These are phyloP conservation scores for Salvia rosmarinus DNA, from an alignment of 257 asterid genomes.

Conservation along the genomic window DNA sequence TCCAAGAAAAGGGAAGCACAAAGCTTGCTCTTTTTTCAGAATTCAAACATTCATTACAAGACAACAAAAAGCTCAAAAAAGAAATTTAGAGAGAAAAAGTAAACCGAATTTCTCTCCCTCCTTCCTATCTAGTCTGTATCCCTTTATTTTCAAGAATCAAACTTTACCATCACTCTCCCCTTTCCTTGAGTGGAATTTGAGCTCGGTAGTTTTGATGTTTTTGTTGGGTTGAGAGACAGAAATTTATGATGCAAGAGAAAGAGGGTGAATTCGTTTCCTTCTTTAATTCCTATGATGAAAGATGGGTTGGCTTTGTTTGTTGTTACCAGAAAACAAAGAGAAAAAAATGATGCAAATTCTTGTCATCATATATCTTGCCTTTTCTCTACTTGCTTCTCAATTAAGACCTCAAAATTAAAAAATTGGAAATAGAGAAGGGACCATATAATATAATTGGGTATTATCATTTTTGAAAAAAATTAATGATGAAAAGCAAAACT, in stretches of 20 bases:
- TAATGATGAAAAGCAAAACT: constrained; percentile 18
- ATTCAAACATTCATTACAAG: constrained; percentile 35
- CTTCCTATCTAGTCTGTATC: constrained; percentile 23
- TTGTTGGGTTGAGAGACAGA: constrained; percentile 40
- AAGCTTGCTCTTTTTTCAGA: constrained; percentile 39
- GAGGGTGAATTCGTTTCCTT: constrained; percentile 32
- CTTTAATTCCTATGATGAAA: constrained; percentile 35
- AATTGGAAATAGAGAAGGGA: not conserved
- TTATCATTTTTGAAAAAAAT: constrained; percentile 15
- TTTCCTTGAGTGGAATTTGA: constrained; percentile 34
- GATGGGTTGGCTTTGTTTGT: constrained; percentile 45
- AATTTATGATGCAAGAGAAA: constrained; percentile 37
- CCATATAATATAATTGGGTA: not conserved
- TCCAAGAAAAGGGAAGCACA: constrained; percentile 43
- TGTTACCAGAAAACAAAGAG: not conserved
- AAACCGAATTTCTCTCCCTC: constrained; percentile 23
- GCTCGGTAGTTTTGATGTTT: constrained; percentile 40
- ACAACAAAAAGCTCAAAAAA: constrained; percentile 39
- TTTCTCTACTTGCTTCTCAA: constrained; percentile 43
- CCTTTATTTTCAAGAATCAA: constrained; percentile 36
- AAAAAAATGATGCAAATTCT: constrained; percentile 31
- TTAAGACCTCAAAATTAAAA: constrained; percentile 24
- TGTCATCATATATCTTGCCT: constrained; percentile 37
- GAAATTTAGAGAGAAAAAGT: constrained; percentile 24
- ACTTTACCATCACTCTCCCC: constrained; percentile 24